phyloP scores from a whole-genome alignment of 306 rosid species.

The Prunus mira region DNA sequence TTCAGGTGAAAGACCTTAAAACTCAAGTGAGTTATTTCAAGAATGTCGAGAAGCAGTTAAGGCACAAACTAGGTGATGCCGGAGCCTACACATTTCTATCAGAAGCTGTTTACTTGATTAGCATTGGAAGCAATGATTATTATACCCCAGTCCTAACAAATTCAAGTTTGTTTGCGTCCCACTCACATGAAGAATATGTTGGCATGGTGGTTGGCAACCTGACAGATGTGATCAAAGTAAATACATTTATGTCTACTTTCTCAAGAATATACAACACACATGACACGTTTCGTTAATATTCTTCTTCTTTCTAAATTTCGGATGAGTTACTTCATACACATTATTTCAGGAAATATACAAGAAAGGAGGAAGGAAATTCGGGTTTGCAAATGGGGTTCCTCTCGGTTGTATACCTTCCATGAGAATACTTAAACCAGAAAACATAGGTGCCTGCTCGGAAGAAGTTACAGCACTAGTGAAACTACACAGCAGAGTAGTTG shows the following conservation, averaged over 20 bases:
- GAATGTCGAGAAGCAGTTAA: slow-evolving; percentile 23
- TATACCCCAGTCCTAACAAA: slow-evolving; percentile 8
- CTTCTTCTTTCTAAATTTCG: no score
- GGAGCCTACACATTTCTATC: slow-evolving; percentile 27
- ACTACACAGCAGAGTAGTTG: slow-evolving; percentile 26
- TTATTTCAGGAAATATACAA: slow-evolving; percentile 30
- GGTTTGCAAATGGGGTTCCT: slow-evolving; percentile 23
- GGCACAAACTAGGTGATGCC: slow-evolving; percentile 20
- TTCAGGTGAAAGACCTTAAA: slow-evolving; percentile 30
- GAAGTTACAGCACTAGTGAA: slow-evolving; percentile 9
- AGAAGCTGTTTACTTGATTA: slow-evolving; percentile 36
- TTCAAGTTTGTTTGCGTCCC: slow-evolving; percentile 17
- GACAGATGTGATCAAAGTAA: slow-evolving; percentile 29
- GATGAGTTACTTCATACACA: no score
- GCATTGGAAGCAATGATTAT: slow-evolving; percentile 43
- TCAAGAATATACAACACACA: no score
- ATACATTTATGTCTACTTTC: background rate
- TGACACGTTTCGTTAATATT: no score
- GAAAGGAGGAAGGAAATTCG: slow-evolving; percentile 49
- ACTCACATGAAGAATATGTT: slow-evolving; percentile 17
- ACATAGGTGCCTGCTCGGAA: slow-evolving; percentile 16
- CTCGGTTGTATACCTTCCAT: slow-evolving; percentile 17
- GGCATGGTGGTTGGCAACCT: slow-evolving; percentile 32
- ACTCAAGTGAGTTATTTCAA: slow-evolving; percentile 30
- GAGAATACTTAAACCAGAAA: slow-evolving; percentile 2